phyloP scores from a whole-genome alignment of 2,329 filamentous ascomycete genomes.

The Clarireedia hainanense region DNA sequence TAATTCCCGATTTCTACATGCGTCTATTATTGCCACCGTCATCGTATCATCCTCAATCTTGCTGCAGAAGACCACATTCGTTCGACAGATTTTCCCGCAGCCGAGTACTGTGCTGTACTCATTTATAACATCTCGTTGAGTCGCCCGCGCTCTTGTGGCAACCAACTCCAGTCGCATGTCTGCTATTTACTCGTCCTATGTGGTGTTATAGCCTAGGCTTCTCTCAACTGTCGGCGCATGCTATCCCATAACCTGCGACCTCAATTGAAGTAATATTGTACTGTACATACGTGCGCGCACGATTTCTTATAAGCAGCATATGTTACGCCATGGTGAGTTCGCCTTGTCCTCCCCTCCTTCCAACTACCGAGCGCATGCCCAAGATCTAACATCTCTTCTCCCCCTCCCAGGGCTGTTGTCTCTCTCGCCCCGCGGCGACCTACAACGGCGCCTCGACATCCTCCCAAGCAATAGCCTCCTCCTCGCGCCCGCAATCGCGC shows the following conservation, averaged over 20 bases:
- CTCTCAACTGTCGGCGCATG: too few relatives aligned
- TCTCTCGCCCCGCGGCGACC: constrained; percentile 47
- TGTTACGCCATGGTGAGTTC: constrained; percentile 10
- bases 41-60: too few relatives aligned
- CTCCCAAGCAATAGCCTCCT: constrained; percentile 42
- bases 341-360: background rate
- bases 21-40: too few relatives aligned
- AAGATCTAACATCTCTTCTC: background rate
- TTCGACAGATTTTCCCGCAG: too few relatives aligned
- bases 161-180: too few relatives aligned
- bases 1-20: too few relatives aligned
- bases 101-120: too few relatives aligned
- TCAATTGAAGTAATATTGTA: background rate
- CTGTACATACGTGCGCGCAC: constrained; percentile 5
- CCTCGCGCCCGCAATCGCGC: constrained; percentile 17
- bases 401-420: constrained; percentile 47
- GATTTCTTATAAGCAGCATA: background rate
- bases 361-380: background rate
- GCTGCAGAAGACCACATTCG: too few relatives aligned
- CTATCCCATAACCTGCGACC: background rate
- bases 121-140: too few relatives aligned
- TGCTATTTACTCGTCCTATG: too few relatives aligned
- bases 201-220: too few relatives aligned
- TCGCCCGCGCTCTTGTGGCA: too few relatives aligned
- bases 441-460: constrained; percentile 42